Base-by-base conservation (phyloP, 352 stramenopile species). In the Pythium sukuiense region DNA sequence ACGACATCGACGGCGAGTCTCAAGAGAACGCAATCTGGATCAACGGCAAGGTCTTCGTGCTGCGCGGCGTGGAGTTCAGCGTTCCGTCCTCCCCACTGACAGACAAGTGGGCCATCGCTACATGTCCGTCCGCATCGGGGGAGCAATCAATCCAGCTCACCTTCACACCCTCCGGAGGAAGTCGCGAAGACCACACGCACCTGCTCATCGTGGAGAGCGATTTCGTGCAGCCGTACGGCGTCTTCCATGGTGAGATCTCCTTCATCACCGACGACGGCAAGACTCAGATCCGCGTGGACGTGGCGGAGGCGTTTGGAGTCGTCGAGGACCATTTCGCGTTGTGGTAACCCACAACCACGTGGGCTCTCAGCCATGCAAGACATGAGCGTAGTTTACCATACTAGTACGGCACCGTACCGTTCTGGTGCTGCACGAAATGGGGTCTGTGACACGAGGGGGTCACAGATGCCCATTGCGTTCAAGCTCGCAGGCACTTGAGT, bases 11-110 rank as follows among this genome's bases (percentile, higher is more conserved):
- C 41, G 72, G 65, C 27, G 76, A 80, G 32, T 84, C 76, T 2
- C 76, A 84, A 49, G 76, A 84, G 27, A 84, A 84, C 52, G 76
- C 76, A 26, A 59, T 84, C 11, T 84, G 76, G 76, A 69, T 84
- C 58, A 70, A 84, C 52, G 76, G 76, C 6, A 37, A 59, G 5
- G 72, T 81, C 50, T 67, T 72, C 30, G 33, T 72, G 37, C 72
- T 85, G 2, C 65, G 72, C 8, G 76, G 72, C 6, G 76, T 85
- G 27, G 53, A 58, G 24, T 82, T 82, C 45, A 46, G 29, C 6
- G 43, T 82, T 0, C 76, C 74, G 16, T 12, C 16, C 0, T 35
- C 71, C 16, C 63, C 67, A 1, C 27, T 71, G 13, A 59, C 41
- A 8, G 45, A 65, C 0, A 8, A 33, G 27, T 83, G 73, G 76